Evolutionary conservation across 1,139 yeast species (phyloP), one percentile per base, ranked within the genome.

Genomic region (Pichia sp.): DNA sequence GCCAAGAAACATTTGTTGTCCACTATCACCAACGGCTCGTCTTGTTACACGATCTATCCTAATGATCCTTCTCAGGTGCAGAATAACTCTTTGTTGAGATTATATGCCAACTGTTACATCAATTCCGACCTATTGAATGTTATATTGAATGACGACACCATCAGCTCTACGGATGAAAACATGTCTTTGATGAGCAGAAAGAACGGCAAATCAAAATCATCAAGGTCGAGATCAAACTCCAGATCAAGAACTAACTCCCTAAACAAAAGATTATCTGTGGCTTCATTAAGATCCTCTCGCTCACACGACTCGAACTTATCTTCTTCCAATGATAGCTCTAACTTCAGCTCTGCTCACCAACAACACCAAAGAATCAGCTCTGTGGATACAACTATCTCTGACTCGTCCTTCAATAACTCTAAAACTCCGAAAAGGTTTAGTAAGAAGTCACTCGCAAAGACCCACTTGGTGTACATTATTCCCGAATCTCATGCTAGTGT

Each of bases 401-500:
- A 59, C 4, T 58, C 60, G 12, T 66, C 70, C 13, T 63, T 65
- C 23, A 57, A 22, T 6, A 58, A 16, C 53, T 45, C 55, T 1
- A 55, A 55, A 30, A 52, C 53, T 3, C 55, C 61, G 3, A 60
- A 60, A 34, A 59, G 48, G 41, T 36, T 58, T 48, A 57, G 45
- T 25, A 57, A 59, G 25, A 55, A 78, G 67, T 60, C 75, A 64
- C 30, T 67, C 60, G 47, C 71, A 73, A 50, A 66, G 66, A 61
- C 77, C 62, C 65, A 68, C 71, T 58, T 80, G 69, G 63, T 69
- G 46, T 66, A 67, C 44, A 26, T 80, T 55, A 77, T 80, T 72
- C 84, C 85, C 2, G 72, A 71, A 31, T 57, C 76, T 8, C 85
- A 80, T 61, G 80, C 83, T 0, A 81, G 82, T 13, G 83, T 80